Evolutionary conservation across 257 asterid genomes (phyloP).

Genomic region (Fraxinus americana): DNA sequence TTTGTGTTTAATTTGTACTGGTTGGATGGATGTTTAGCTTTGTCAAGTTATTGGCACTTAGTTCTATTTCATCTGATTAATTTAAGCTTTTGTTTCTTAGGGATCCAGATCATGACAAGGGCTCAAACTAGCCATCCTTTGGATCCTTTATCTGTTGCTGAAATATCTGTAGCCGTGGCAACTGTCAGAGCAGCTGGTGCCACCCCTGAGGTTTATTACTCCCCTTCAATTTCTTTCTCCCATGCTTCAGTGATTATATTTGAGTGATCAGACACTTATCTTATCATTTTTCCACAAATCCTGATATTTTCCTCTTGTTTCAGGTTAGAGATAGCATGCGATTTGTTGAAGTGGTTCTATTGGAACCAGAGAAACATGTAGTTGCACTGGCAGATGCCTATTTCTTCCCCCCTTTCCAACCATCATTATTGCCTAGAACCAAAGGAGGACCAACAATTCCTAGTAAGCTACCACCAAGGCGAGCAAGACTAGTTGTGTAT

Average conservation of each 20-base stretch:
- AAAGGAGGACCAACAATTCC: constrained; percentile 88
- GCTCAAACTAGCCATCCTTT: constrained; percentile 92
- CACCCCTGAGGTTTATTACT: constrained; percentile 79
- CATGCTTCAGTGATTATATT: constrained; percentile 8
- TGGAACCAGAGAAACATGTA: constrained; percentile 88
- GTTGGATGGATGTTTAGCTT: constrained; percentile 16
- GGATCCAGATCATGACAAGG: constrained; percentile 57
- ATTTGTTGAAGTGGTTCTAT: constrained; percentile 85
- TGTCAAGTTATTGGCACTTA: not conserved
- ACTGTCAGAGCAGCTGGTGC: constrained; percentile 98
- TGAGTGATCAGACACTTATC: not conserved
- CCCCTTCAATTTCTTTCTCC: constrained; percentile 14
- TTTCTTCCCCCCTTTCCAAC: constrained; percentile 96
- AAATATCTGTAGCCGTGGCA: constrained; percentile 92
- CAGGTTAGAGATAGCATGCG: constrained; percentile 98
- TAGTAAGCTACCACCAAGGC: constrained; percentile 89
- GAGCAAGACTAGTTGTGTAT: constrained; percentile 86
- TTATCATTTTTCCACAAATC: constrained; percentile 4
- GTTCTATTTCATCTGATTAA: constrained; percentile 6
- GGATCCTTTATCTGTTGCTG: constrained; percentile 92
- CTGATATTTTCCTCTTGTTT: constrained; percentile 24
- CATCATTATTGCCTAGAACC: constrained; percentile 75
- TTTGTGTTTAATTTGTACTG: constrained; percentile 8
- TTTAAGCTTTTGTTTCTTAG: constrained; percentile 41
- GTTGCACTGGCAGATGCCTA: constrained; percentile 99